Conservation (phyloP, 2,329 filamentous ascomycete species). For the Hirsutella minnesotensis region DNA sequence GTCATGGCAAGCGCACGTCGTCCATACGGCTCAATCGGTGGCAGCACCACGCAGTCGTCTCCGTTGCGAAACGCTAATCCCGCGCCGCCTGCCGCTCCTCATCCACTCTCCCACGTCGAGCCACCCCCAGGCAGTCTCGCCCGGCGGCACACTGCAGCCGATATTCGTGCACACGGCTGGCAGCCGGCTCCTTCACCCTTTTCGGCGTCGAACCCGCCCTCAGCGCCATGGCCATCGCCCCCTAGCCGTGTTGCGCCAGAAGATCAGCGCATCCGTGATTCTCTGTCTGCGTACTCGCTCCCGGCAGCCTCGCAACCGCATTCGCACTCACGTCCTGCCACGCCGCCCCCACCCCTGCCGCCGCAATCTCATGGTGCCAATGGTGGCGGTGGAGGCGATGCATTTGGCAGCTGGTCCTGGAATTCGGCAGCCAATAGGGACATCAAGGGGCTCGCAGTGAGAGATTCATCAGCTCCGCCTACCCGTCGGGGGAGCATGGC, state of each 20-base stretch:
- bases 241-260: conserved; percentile 37
- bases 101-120: conserved; percentile 52
- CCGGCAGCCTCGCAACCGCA: conserved; percentile 33
- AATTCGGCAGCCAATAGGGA: conserved; percentile 34
- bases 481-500: conserved; percentile 50
- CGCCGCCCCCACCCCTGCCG: conserved; percentile 35
- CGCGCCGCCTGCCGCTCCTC: conserved; percentile 52
- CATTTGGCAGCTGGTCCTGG: conserved; percentile 47
- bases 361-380: conserved; percentile 35
- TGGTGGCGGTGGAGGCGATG: conserved; percentile 26
- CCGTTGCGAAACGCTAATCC: conserved; percentile 58
- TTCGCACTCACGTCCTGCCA: conserved; percentile 40
- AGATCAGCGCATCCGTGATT: conserved; percentile 45
- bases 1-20: conserved; percentile 64
- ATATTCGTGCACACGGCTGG: conserved; percentile 84
- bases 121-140: conserved; percentile 57
- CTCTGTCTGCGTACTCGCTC: conserved; percentile 42
- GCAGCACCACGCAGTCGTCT: conserved; percentile 58
- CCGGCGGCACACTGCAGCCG: conserved; percentile 85
- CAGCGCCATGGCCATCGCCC: conserved; percentile 42
- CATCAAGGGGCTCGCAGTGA: conserved; percentile 36
- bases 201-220: conserved; percentile 43
- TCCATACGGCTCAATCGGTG: conserved; percentile 79
- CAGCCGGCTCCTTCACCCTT: conserved; percentile 51
- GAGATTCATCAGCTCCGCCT: conserved; percentile 43